phyloP scores from a whole-genome alignment of 257 asterid species.

The Marsdenia floribunda region DNA sequence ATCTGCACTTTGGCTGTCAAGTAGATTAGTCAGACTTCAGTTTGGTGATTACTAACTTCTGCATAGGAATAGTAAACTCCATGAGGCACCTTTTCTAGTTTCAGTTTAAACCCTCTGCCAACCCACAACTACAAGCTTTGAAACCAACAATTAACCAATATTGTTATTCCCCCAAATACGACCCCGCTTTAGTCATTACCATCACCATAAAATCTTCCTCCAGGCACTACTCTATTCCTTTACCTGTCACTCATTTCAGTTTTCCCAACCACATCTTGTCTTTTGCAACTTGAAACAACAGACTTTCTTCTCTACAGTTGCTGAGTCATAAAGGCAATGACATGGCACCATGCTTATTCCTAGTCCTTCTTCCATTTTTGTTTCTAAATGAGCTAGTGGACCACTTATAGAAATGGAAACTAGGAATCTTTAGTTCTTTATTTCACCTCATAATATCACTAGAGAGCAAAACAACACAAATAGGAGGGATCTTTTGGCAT shows the following conservation, averaged over 20 bases:
- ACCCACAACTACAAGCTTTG: background rate
- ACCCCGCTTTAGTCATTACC: background rate
- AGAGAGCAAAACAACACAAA: background rate
- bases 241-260: background rate
- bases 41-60: too few species aligned
- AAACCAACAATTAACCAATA: background rate
- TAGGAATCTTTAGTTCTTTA: background rate
- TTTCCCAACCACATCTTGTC: too few species aligned
- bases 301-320: too few species aligned
- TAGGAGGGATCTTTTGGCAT: background rate
- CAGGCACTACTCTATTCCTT: background rate
- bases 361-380: background rate
- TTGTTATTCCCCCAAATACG: background rate
- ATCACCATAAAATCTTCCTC: background rate
- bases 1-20: too few species aligned
- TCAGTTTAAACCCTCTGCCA: too few species aligned
- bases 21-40: too few species aligned
- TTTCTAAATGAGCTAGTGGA: too few species aligned
- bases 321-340: too few species aligned
- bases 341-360: too few species aligned
- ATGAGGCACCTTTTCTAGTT: too few species aligned
- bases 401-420: background rate
- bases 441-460: background rate
- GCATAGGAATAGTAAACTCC: too few species aligned
- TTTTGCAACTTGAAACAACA: too few species aligned